Evolutionary conservation across 441 rosid genomes (phyloP), one percentile per base, ranked within the genome.

Genomic region (Gossypium gossypioides): DNA sequence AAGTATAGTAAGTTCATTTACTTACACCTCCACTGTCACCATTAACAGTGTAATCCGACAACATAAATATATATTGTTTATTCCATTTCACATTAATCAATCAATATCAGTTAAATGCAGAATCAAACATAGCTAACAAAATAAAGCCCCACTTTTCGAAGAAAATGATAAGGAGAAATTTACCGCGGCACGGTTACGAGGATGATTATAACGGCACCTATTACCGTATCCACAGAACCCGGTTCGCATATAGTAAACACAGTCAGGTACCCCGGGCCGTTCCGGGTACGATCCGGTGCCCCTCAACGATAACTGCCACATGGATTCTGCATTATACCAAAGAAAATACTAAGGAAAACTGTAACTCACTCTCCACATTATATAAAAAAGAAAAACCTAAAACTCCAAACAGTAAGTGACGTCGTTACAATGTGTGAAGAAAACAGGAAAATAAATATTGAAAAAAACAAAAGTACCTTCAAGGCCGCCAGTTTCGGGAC

Each of bases 181-280:
- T 86, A 93, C 98, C 85, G 90, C 84, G 2, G 96, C 92, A 40
- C 98, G 97, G 81, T 93, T 82, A 12, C 82, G 92, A 78, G 98
- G 98, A 74, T 93, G 98, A 73, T 93, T 91, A 84, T 82, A 91
- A 62, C 97, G 96, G 83, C 98, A 93, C 82, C 97, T 82, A 55
- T 63, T 73, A 60, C 91, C 90, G 19, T 81, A 93, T n/a, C 90
- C 96, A 78, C 98, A 93, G 75, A 76, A 77, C 59, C 98, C 97
- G 13, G 97, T 91, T 59, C 97, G 87, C 97, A 93, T 88, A 79
- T 93, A 93, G 81, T 87, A 93, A 2, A 89, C 89, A 74, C 98
- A 93, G 77, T 89, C 96, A n/a, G 96, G 90, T 6, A 84, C 84
- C 21, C 87, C 89, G 0, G 83, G 83, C 55, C 97, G 87, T 83